A percentile compares a stretch with the other conserved stretches of the same genome.
phyloP scores from a whole-genome alignment of 768 basidiomycete genomes.

The Phaeotremella fagi region DNA sequence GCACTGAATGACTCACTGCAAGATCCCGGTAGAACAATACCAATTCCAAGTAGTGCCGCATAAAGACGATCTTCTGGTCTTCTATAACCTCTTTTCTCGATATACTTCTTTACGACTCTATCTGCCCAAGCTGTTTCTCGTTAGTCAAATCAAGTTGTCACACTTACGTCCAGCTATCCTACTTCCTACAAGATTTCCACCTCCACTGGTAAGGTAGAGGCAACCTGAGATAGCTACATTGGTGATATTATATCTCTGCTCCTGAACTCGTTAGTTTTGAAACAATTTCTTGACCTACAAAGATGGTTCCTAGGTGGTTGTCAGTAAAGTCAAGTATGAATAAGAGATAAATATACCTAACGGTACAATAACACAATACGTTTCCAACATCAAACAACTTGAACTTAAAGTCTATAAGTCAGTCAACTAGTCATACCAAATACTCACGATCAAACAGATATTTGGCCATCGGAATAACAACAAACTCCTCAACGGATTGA shows the following conservation, averaged over 20 bases:
- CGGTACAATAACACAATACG: slow-evolving; percentile 40
- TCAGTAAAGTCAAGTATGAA: neutral
- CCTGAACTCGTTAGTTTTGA: slow-evolving; percentile 8
- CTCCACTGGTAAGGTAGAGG: slow-evolving; percentile 46
- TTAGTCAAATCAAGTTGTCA: neutral
- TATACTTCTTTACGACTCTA: slow-evolving; percentile 32
- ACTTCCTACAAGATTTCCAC: slow-evolving; percentile 46
- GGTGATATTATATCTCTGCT: slow-evolving; percentile 44
- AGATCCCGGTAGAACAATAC: slow-evolving; percentile 36
- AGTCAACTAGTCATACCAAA: neutral
- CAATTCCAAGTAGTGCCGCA: slow-evolving; percentile 37
- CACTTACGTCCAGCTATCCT: slow-evolving; percentile 44
- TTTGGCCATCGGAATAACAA: slow-evolving; percentile 40
- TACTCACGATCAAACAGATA: slow-evolving; percentile 36
- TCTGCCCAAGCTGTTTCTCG: slow-evolving; percentile 38
- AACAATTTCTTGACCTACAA: slow-evolving; percentile 21
- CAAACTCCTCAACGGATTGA: slow-evolving; percentile 42
- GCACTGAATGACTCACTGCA: slow-evolving; percentile 15
- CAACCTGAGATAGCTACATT: slow-evolving; percentile 47
- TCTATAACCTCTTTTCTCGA: slow-evolving; percentile 41
- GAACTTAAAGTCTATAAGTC: slow-evolving; percentile 28
- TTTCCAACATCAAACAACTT: slow-evolving; percentile 33
- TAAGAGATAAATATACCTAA: slow-evolving; percentile 11
- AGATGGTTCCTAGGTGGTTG: slow-evolving; percentile 14
- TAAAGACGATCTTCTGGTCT: slow-evolving; percentile 48